phyloP scores from a whole-genome alignment of 106 monocot genomes.

The Ottelia alismoides region DNA sequence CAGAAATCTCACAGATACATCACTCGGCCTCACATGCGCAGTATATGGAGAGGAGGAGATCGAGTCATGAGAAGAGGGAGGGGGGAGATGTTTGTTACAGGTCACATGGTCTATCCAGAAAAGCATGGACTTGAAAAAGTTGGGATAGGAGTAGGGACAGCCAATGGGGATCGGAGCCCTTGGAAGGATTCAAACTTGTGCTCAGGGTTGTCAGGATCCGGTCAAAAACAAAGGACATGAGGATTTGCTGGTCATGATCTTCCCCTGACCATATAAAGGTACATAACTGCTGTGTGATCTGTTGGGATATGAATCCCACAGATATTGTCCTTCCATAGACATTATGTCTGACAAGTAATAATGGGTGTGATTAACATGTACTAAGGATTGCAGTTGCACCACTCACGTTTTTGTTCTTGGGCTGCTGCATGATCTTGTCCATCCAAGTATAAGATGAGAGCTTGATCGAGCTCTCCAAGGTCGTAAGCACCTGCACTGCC shows the following conservation, averaged over 20 bases:
- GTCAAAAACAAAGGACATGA: neutral
- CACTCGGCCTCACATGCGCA: neutral
- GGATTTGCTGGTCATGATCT: too few relatives aligned
- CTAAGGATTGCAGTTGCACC: too few relatives aligned
- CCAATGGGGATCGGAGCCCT: too few relatives aligned
- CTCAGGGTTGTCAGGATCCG: too few relatives aligned
- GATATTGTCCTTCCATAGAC: too few relatives aligned
- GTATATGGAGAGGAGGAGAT: neutral
- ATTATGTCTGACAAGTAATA: neutral
- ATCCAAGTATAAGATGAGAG: conserved; percentile 72
- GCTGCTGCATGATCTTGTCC: conserved; percentile 52
- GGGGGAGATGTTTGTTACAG: neutral
- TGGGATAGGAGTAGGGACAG: too few relatives aligned
- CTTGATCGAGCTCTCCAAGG: conserved; percentile 86
- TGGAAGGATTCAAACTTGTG: too few relatives aligned
- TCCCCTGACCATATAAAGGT: too few relatives aligned
- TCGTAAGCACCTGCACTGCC: conserved; percentile 46
- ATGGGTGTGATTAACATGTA: too few relatives aligned
- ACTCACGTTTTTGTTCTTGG: conserved; percentile 85
- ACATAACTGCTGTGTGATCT: too few relatives aligned
- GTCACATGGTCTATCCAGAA: conserved; percentile 2
- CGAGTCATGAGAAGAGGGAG: neutral
- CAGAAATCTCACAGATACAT: neutral
- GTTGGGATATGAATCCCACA: neutral
- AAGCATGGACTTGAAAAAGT: too few relatives aligned